These are phyloP conservation scores for Rhizophagus clarus DNA, from an alignment of 192 early-diverging fungal genomes.

Conservation along the genomic window DNA sequence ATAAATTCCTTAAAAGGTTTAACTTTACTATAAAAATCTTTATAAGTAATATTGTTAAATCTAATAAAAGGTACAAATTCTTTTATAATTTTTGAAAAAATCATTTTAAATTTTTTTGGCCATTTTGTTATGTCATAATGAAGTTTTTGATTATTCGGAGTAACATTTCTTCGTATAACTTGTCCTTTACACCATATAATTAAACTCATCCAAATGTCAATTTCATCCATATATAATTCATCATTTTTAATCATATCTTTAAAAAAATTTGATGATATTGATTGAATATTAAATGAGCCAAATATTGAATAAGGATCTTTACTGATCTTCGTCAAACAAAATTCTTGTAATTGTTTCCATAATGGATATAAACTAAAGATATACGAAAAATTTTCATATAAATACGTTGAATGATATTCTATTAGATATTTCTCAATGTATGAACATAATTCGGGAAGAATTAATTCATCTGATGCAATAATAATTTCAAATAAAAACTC, in stretches of 20 bases:
- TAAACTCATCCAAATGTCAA: neutral
- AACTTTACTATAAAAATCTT: neutral
- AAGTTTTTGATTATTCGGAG: neutral
- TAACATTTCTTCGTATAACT: neutral
- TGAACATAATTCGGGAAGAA: neutral
- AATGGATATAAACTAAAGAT: neutral
- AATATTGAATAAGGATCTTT: neutral
- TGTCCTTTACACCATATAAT: neutral
- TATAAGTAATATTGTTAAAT: neutral
- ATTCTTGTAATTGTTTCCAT: neutral
- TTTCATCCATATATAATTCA: neutral
- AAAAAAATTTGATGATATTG: neutral
- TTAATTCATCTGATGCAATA: neutral
- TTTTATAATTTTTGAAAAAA: neutral
- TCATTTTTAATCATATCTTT: neutral
- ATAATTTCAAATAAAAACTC: neutral
- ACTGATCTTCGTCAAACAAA: neutral
- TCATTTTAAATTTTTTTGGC: neutral
- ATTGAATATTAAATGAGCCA: neutral
- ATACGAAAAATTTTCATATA: neutral
- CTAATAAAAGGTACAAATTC: slow-evolving; percentile 3
- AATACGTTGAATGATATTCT: neutral
- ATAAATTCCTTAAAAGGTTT: neutral
- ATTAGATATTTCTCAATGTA: neutral
- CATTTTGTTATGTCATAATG: neutral